Base-by-base conservation (phyloP, 768 basidiomycete genomes). In the Xerocomus brunneocitrinus region DNA sequence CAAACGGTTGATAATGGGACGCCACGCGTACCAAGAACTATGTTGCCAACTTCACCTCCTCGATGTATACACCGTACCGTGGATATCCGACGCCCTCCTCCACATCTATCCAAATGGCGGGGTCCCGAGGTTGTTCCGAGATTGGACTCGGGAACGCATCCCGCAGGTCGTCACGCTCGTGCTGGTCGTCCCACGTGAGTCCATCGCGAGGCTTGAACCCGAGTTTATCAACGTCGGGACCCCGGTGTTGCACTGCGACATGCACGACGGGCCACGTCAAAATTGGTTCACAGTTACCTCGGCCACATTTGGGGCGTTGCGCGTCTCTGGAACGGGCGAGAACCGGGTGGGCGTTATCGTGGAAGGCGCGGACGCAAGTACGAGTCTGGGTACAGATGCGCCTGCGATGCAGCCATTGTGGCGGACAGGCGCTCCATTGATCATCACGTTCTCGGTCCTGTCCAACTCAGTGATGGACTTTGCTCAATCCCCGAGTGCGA, bases 21-120 rank as follows among this genome's bases (percentile, higher is more conserved):
- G 47, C 9, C 59, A 67, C 24, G 67, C 72, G 35, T 71, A 71
- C 49, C 78, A 80, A 49, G 80, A 83, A 41, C 58, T 82, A 7
- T 74, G 65, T 36, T 62, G 68, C 6, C 74, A 77, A 3, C 63
- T 81, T 0, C 71, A 79, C 52, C 66, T 72, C 8, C 66, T 73
- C 12, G 73, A 69, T 2, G 58, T 81, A 1, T 63, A 72, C 56
- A 71, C 72, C 32, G 25, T 45, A 10, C 27, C 40, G 8, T 57
- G 58, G 45, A n/a, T 55, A 8, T 51, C 35, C 0, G 2, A 19
- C 10, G 27, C 47, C 2, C 13, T 36, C 25, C 40, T 44, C 22
- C 16, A 3, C 30, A 32, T 7, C 14, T 32, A 8, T 24, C 45
- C 31, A 3, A 30, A 25, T 3, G 14, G 5, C 41, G 14, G 24